Conservation (phyloP, 805 yeast species). For the Pichia pseudocactophila region DNA sequence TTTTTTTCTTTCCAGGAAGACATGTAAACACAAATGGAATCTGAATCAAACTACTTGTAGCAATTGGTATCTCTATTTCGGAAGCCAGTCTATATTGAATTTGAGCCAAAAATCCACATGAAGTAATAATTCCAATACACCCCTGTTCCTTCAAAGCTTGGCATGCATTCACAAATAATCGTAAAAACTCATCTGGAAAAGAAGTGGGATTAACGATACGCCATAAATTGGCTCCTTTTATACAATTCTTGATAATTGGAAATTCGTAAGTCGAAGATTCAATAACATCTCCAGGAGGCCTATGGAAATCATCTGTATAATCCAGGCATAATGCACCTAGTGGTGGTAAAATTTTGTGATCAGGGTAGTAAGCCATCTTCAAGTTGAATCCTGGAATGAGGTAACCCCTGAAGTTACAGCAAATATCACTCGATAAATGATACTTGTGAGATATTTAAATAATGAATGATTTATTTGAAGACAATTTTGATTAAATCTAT, state of each 20-base stretch:
- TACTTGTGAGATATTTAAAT: too few species aligned
- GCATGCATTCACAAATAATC: constrained; percentile 23
- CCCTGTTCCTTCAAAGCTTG: constrained; percentile 23
- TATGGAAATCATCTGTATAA: constrained; percentile 27
- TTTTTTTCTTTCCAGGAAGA: constrained; percentile 16
- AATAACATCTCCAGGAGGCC: constrained; percentile 28
- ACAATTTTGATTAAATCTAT: too few species aligned
- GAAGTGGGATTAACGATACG: constrained; percentile 19
- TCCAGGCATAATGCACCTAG: constrained; percentile 23
- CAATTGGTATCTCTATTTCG: constrained; percentile 25
- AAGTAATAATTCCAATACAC: constrained; percentile 28
- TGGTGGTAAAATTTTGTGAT: constrained; percentile 15
- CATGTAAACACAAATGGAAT: constrained; percentile 21
- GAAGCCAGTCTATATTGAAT: constrained; percentile 21
- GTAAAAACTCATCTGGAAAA: constrained; percentile 21
- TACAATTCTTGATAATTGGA: constrained; percentile 21
- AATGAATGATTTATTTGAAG: too few species aligned
- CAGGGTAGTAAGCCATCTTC: too few species aligned
- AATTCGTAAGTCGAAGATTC: constrained; percentile 19
- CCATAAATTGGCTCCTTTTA: constrained; percentile 21
- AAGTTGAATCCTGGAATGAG: too few species aligned
- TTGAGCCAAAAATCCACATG: constrained; percentile 30
- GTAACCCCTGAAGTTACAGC: too few species aligned
- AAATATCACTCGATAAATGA: too few species aligned
- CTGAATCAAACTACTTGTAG: constrained; percentile 26